Evolutionary conservation across 2,329 filamentous ascomycete species (phyloP).

Genomic region (Colletotrichum spinosum): DNA sequence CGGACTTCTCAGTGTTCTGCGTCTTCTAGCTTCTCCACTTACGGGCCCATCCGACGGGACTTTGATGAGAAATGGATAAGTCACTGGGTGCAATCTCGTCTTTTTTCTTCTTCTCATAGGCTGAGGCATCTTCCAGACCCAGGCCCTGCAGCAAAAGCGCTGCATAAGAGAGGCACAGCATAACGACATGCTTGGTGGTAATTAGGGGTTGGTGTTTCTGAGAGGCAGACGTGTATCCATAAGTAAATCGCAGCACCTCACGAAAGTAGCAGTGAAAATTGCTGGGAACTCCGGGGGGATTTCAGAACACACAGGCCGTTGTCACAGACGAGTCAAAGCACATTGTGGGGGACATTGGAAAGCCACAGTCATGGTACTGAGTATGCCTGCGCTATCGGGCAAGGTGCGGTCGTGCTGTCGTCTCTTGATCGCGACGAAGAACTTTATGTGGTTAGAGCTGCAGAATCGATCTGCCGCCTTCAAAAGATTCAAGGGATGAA

Average conservation of each 20-base stretch:
- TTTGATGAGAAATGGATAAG: constrained; percentile 4
- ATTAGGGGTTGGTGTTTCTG: constrained; percentile 20
- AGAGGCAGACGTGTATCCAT: neutral
- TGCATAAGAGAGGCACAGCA: neutral
- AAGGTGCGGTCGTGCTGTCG: constrained; percentile 1
- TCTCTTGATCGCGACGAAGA: neutral
- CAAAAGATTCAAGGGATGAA: neutral
- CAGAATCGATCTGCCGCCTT: neutral
- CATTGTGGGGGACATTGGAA: constrained; percentile 8
- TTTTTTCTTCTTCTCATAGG: too few relatives aligned
- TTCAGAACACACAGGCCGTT: constrained; percentile 5
- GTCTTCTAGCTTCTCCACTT: constrained; percentile 27
- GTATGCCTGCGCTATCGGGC: neutral
- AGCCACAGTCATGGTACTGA: constrained; percentile 4
- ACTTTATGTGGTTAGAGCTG: neutral
- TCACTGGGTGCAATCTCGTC: constrained; percentile 7
- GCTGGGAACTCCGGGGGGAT: neutral
- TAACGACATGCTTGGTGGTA: neutral
- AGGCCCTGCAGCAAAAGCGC: neutral
- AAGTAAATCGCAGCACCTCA: too few relatives aligned
- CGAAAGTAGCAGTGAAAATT: neutral
- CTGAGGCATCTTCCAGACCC: constrained; percentile 8
- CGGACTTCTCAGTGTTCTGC: constrained; percentile 16
- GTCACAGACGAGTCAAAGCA: constrained; percentile 33
- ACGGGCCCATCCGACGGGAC: too few relatives aligned